Evolutionary conservation across 2,329 filamentous ascomycete genomes (phyloP).

Genomic region (Ambrosiella cleistominuta): DNA sequence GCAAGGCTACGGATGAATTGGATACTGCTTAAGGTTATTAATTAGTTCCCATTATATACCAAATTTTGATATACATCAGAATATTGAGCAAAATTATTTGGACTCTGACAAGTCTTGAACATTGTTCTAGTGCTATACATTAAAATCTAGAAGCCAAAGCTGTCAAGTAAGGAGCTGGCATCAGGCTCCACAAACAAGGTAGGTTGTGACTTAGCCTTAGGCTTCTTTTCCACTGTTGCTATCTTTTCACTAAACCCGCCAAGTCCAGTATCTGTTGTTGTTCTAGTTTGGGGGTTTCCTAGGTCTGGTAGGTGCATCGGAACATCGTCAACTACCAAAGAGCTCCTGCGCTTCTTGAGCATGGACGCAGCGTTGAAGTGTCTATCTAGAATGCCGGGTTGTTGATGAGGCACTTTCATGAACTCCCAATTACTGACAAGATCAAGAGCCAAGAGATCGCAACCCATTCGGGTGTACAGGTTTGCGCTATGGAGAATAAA

Average conservation of each 20-base stretch:
- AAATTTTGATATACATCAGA: too few species aligned
- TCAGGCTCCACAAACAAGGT: conserved; percentile 89
- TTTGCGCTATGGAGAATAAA: conserved; percentile 76
- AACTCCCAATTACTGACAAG: conserved; percentile 76
- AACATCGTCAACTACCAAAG: conserved; percentile 62
- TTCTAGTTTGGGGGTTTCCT: neutral
- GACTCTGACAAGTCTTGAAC: neutral
- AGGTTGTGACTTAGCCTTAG: conserved; percentile 39
- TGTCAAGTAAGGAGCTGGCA: conserved; percentile 70
- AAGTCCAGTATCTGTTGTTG: conserved; percentile 16
- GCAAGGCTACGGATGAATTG: too few species aligned
- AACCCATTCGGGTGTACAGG: conserved; percentile 81
- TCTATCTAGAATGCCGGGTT: conserved; percentile 24
- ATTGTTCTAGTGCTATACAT: neutral
- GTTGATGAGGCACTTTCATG: conserved; percentile 27
- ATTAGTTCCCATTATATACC: too few species aligned
- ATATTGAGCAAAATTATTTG: too few species aligned
- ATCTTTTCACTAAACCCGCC: neutral
- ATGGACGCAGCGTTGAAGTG: conserved; percentile 46
- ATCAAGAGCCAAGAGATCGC: conserved; percentile 74
- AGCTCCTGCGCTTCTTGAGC: conserved; percentile 48
- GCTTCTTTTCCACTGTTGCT: conserved; percentile 18
- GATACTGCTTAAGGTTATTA: too few species aligned
- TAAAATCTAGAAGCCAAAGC: conserved; percentile 59
- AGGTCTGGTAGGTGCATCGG: conserved; percentile 27